A percentile compares a stretch with the other conserved stretches of the same genome.
These are phyloP conservation scores for Eruca vesicaria DNA, from an alignment of 441 rosid genomes.

Conservation along the genomic window DNA sequence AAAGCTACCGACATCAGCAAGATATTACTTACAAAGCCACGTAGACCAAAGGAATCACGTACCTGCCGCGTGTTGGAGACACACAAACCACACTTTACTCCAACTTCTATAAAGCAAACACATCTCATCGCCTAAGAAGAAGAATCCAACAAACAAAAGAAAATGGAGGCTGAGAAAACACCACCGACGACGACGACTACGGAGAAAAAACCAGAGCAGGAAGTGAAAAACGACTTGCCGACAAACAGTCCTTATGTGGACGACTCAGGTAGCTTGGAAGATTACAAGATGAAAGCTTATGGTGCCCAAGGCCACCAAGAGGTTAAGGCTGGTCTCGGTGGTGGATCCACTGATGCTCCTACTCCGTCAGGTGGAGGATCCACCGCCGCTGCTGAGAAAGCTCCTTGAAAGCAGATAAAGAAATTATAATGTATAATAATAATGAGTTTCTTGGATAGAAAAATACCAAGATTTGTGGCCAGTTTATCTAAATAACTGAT, in stretches of 20 bases:
- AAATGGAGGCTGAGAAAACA: conserved; percentile 16
- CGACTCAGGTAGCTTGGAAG: conserved; percentile 23
- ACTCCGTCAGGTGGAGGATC: conserved; percentile 29
- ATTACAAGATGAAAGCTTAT: conserved; percentile 32
- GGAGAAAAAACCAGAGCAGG: conserved; percentile 11
- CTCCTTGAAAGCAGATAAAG: neutral
- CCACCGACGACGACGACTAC: conserved; percentile 2
- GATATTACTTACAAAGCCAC: conserved; percentile 7
- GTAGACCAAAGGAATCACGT: conserved; percentile 22
- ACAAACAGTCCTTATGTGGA: conserved; percentile 27
- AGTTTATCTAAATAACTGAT: conserved; percentile 7
- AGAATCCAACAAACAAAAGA: neutral
- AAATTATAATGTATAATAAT: neutral
- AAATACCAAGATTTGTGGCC: neutral
- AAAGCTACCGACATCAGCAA: conserved; percentile 18
- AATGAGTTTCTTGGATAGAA: conserved; percentile 1
- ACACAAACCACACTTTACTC: neutral
- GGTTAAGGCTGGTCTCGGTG: conserved; percentile 23
- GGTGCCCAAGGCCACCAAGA: conserved; percentile 35
- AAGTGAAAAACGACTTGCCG: neutral
- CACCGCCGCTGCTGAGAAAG: neutral
- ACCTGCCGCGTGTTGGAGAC: conserved; percentile 10
- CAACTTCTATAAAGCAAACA: neutral
- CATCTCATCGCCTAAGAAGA: neutral
- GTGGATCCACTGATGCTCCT: conserved; percentile 37